phyloP scores from a whole-genome alignment of 2,329 filamentous ascomycete genomes.

The Cladosporium sp. region DNA sequence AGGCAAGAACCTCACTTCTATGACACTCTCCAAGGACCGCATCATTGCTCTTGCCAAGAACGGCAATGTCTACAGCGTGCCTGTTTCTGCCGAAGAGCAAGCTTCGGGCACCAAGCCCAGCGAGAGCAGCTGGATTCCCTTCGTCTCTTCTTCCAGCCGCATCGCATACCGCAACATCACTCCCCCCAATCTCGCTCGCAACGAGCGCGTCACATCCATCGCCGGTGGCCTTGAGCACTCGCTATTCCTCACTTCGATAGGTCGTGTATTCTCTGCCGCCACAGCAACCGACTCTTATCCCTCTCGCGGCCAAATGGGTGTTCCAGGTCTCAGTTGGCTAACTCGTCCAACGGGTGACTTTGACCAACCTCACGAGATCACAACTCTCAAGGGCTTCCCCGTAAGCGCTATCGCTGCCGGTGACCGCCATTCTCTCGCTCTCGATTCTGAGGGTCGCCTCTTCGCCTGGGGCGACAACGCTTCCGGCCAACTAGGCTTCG shows the following conservation, averaged over 20 bases:
- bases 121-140: conserved; percentile 69
- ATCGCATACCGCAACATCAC: conserved; percentile 71
- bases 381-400: conserved; percentile 64
- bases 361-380: conserved; percentile 78
- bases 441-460: conserved; percentile 70
- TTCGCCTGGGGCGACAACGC: conserved; percentile 91
- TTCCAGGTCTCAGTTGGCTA: conserved; percentile 76
- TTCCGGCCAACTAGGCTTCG: conserved; percentile 84
- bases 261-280: conserved; percentile 85
- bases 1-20: conserved; percentile 74
- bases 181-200: conserved; percentile 60
- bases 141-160: conserved; percentile 58
- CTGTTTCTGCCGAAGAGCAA: conserved; percentile 71
- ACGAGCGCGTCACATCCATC: conserved; percentile 71
- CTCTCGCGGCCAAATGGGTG: conserved; percentile 76
- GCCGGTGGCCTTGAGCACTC: conserved; percentile 80
- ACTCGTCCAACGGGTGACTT: conserved; percentile 73
- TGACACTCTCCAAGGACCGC: conserved; percentile 76
- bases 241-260: conserved; percentile 76
- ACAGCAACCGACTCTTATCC: conserved; percentile 76
- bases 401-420: conserved; percentile 75
- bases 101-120: conserved; percentile 57
- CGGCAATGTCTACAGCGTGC: conserved; percentile 80
- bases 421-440: conserved; percentile 77
- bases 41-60: conserved; percentile 72